Conservation (phyloP, 768 basidiomycete genomes). For the Dioszegia crocea region DNA sequence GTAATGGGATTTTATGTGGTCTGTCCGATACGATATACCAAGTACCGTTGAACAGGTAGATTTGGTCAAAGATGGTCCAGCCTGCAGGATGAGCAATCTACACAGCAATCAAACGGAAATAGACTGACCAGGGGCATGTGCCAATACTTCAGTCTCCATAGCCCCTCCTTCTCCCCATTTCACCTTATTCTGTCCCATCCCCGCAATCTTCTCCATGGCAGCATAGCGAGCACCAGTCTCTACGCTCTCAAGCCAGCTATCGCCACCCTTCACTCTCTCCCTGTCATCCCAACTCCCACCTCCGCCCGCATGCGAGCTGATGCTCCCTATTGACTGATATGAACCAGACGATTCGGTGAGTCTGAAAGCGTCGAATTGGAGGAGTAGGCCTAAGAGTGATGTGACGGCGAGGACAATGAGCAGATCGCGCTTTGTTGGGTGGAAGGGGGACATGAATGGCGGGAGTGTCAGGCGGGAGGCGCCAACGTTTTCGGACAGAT, state of each 20-base stretch:
- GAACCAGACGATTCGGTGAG: constrained; percentile 50
- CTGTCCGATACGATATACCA: constrained; percentile 75
- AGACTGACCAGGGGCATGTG: constrained; percentile 68
- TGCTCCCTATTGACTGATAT: neutral
- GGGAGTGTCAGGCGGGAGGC: neutral
- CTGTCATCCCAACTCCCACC: neutral
- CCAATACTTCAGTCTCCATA: constrained; percentile 60
- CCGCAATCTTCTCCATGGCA: constrained; percentile 22
- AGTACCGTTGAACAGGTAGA: constrained; percentile 76
- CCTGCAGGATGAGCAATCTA: constrained; percentile 55
- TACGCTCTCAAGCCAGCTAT: constrained; percentile 29
- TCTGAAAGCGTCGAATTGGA: constrained; percentile 68
- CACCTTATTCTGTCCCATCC: constrained; percentile 42
- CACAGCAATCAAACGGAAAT: neutral
- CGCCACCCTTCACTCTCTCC: constrained; percentile 5
- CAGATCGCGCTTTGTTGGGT: constrained; percentile 68
- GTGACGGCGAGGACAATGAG: constrained; percentile 65
- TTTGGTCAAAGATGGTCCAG: constrained; percentile 82
- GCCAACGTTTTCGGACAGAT: no score
- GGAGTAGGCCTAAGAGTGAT: constrained; percentile 64
- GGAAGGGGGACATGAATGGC: constrained; percentile 26
- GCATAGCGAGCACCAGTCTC: constrained; percentile 27
- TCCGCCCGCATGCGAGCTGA: neutral
- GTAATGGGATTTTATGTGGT: constrained; percentile 63
- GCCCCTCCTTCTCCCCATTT: constrained; percentile 40